These are phyloP conservation scores for Penicillium arizonense DNA, from an alignment of 495 filamentous ascomycete genomes.

Conservation along the genomic window DNA sequence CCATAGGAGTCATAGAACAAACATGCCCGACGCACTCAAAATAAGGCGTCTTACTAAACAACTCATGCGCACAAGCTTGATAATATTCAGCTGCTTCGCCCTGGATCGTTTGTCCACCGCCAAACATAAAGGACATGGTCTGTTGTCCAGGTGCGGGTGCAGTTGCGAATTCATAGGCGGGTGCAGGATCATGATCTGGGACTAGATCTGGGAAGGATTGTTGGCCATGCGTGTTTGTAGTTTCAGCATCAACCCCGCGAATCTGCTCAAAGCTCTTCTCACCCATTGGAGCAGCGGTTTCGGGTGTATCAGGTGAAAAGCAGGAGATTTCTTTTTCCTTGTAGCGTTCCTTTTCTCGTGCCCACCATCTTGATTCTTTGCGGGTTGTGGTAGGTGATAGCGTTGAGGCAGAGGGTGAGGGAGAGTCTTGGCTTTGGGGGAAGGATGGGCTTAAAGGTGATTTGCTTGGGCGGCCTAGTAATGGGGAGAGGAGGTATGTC, in stretches of 20 bases:
- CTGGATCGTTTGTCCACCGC: constrained; percentile 24
- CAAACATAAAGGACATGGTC: constrained; percentile 27
- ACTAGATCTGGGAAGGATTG: background rate
- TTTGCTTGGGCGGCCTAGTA: constrained; percentile 48
- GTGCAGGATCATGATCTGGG: background rate
- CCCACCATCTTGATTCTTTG: constrained; percentile 28
- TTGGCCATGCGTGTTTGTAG: background rate
- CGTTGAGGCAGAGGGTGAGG: constrained; percentile 28
- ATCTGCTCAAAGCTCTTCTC: constrained; percentile 18
- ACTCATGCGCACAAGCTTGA: constrained; percentile 51
- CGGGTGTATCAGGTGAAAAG: constrained; percentile 37
- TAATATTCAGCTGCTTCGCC: constrained; percentile 53
- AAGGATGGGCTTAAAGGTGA: constrained; percentile 28
- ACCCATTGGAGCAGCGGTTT: constrained; percentile 1
- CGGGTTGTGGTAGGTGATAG: constrained; percentile 22
- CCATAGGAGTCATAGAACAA: constrained; percentile 39
- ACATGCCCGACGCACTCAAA: constrained; percentile 51
- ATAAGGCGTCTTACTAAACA: constrained; percentile 46
- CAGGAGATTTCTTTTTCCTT: constrained; percentile 35
- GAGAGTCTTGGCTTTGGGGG: constrained; percentile 17
- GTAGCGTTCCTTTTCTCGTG: constrained; percentile 18
- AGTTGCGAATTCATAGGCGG: constrained; percentile 1
- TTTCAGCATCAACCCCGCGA: constrained; percentile 4
- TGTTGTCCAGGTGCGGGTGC: constrained; percentile 2
- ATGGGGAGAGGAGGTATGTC: constrained; percentile 80